phyloP scores from a whole-genome alignment of 2,329 filamentous ascomycete genomes.

The Aspergillus terreus region DNA sequence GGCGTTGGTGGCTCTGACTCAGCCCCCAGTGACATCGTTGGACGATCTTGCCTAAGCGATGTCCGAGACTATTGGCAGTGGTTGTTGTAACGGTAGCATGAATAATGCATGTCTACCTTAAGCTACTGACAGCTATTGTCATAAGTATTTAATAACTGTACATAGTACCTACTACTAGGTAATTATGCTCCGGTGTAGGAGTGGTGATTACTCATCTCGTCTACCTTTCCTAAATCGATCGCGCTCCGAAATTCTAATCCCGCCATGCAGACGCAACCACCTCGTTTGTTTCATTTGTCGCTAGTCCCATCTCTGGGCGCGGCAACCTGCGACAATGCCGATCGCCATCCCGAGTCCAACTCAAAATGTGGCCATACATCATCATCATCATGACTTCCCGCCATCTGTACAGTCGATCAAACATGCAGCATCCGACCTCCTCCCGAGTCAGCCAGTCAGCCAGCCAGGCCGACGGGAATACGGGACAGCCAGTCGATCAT shows the following conservation, averaged over 20 bases:
- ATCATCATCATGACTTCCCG: too few species aligned
- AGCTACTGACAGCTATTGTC: too few species aligned
- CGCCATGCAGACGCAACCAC: neutral
- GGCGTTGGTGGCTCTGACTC: slow-evolving; percentile 2
- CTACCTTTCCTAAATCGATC: neutral
- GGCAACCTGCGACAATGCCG: too few species aligned
- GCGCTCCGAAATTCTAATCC: neutral
- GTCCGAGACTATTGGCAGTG: too few species aligned
- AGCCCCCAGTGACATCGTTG: neutral
- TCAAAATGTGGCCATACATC: neutral
- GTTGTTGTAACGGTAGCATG: too few species aligned
- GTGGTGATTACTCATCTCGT: neutral
- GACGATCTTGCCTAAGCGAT: too few species aligned
- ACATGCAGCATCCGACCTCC: too few species aligned
- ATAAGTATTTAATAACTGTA: too few species aligned
- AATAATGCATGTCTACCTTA: too few species aligned
- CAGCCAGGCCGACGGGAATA: neutral
- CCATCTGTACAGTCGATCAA: too few species aligned
- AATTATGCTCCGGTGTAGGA: too few species aligned
- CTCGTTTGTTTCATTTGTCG: slow-evolving; percentile 9
- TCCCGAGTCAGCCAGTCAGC: neutral
- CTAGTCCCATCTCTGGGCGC: neutral
- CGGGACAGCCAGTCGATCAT: neutral
- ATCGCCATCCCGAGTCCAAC: neutral
- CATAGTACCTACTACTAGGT: too few species aligned